Base-by-base conservation (phyloP, 2,329 filamentous ascomycete genomes). In the Pestalotiopsis sp. region DNA sequence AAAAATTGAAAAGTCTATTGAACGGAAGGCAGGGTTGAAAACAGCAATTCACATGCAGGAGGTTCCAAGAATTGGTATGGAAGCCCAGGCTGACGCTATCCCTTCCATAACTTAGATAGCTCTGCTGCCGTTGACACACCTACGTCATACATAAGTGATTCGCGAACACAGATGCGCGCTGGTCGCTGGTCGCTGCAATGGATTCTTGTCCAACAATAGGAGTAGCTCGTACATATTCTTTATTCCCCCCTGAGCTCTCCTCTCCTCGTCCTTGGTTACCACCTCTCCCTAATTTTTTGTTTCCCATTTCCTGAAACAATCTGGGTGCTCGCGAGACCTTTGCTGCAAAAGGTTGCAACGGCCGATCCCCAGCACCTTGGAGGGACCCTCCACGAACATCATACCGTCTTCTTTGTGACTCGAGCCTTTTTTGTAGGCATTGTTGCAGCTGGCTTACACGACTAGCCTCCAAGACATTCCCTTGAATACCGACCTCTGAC, bases 121-220 rank as follows among this genome's bases (percentile, higher is more conserved):
- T 67, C 20, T 41, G 31, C 14, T 23, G 13, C 65, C 23, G 31
- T 59, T 27, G 63, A 61, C 49, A 69, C 69, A 71, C 68, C 68
- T 71, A 71, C 70, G 70, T 71, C 70, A 71, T 71, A 71, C 68
- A 71, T 66, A 41, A 36, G 39, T 38, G 39, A 39, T 65, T 49
- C 41, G n/a, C 57, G 59, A 67, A 45, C 66, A 36, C 56, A 49
- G 41, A 36, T 27, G 41, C 39, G 27, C 65, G 39, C 38, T 60
- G 27, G 31, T n/a, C 36, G 23, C 23, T 23, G 23, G 31, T 45
- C 31, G 14, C 11, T 67, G 27, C 27, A 67, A 61, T 69, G 57
- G 60, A 62, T 65, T 59, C 57, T 41, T 65, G 31, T 7, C 65
- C 59, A 60, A 25, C 41, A 36, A 56, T 56, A n/a, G 13, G 59